A percentile compares a stretch with the other conserved stretches of the same genome.
Conservation (phyloP, 768 basidiomycete genomes). For the Suillus sp. region DNA sequence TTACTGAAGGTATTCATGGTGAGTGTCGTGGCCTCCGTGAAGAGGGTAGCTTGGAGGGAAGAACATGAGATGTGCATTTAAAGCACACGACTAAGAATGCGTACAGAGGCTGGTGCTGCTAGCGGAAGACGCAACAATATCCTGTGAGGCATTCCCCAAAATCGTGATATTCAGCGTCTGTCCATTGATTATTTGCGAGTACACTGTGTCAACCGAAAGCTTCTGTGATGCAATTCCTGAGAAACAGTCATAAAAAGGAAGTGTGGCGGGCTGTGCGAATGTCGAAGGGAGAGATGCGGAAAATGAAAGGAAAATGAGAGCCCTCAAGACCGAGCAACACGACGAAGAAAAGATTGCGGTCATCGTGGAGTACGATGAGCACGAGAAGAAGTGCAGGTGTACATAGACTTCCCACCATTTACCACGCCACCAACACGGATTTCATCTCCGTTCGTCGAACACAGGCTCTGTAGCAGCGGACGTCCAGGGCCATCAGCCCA, state of each 20-base stretch:
- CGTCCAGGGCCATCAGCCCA: not conserved
- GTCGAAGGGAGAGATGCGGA: conserved; percentile 28
- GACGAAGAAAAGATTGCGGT: conserved; percentile 16
- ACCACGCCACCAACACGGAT: conserved; percentile 28
- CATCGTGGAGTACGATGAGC: conserved; percentile 28
- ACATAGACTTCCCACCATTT: conserved; percentile 16
- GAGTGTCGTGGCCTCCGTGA: conserved; percentile 78
- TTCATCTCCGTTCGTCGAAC: conserved; percentile 6
- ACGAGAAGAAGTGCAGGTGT: conserved; percentile 8
- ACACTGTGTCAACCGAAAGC: conserved; percentile 68
- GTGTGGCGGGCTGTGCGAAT: conserved; percentile 58
- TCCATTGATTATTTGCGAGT: conserved; percentile 64
- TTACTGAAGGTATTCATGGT: conserved; percentile 75
- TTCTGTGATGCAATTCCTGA: conserved; percentile 53
- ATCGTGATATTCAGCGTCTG: conserved; percentile 68
- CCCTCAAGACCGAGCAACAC: conserved; percentile 8
- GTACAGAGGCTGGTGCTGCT: conserved; percentile 66
- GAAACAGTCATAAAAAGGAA: conserved; percentile 74
- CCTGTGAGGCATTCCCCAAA: conserved; percentile 60
- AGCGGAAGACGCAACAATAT: conserved; percentile 62
- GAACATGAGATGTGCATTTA: conserved; percentile 17
- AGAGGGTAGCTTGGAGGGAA: conserved; percentile 69
- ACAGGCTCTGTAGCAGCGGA: not conserved
- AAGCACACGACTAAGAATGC: conserved; percentile 23
- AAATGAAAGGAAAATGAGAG: conserved; percentile 15